Evolutionary conservation across 176 grass and related monocot genomes (phyloP), one percentile per base, ranked within the genome.

Genomic region (Musa schizocarpa): DNA sequence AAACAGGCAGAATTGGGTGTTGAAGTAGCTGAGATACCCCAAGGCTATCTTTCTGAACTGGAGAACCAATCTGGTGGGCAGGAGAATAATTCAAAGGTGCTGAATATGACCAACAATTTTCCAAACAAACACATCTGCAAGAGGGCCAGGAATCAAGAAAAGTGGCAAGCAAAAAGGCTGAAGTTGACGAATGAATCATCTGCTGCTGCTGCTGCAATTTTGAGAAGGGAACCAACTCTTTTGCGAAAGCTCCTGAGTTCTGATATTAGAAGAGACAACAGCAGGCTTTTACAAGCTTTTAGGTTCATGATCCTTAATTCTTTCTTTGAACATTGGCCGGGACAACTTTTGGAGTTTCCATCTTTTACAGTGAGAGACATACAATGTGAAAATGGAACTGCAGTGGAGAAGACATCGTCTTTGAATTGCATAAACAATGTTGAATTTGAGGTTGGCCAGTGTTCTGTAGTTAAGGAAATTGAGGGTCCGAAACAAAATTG

Each of bases 1-100:
- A 95, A 92, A 72, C 96, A 94, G 78, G 81, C 87, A 81, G 91
- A 92, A 83, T 68, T 99, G 53, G 96, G 96, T 56, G 73, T 94
- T 71, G 96, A 99, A 75, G 84, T 82, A 26, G 86, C 91, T 84
- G 95, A 99, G 72, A 77, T 99, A 52, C 90, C 90, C 67, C 75
- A 69, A 51, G 82, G 83, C 43, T 99, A 89, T 86, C 78, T 99
- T 80, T 88, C 85, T 78, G 82, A 83, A 52, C 77, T 72, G 13
- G 89, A 82, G 29, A 78, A 75, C 71, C 86, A 80, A 76, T 20
- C 29, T 74, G 12, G 55, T 63, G 68, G 67, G 72, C 82, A 25
- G 58, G 78, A 66, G 71, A 78, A 78, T 80, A 80, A 81, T 13
- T 52, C 78, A 76, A 80, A 79, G 73, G 74, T 17, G 29, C 66